These are phyloP conservation scores for Candida insectalens DNA, from an alignment of 805 yeast genomes.

Conservation along the genomic window DNA sequence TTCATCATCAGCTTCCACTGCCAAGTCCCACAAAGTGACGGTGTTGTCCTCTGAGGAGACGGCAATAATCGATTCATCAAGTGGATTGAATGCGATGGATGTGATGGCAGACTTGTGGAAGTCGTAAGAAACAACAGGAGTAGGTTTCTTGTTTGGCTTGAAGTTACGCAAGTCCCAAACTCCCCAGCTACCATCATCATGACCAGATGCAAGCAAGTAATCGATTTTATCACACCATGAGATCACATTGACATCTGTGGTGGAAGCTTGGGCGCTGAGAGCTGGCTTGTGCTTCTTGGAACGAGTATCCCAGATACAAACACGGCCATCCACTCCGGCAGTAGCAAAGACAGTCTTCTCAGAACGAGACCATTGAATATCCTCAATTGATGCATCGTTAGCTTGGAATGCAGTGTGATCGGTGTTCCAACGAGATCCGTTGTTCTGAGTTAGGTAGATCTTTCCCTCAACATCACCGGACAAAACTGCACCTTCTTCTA, in stretches of 20 bases:
- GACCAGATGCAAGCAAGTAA: slow-evolving; percentile 88
- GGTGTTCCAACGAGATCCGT: slow-evolving; percentile 72
- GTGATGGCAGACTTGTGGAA: slow-evolving; percentile 94
- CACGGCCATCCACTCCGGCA: slow-evolving; percentile 83
- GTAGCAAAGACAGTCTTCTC: slow-evolving; percentile 94
- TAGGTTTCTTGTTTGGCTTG: slow-evolving; percentile 45
- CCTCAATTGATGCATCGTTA: slow-evolving; percentile 77
- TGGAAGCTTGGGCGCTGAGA: slow-evolving; percentile 69
- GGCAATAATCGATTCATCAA: slow-evolving; percentile 91
- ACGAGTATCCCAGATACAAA: slow-evolving; percentile 95
- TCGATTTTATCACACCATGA: slow-evolving; percentile 89
- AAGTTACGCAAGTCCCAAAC: slow-evolving; percentile 95
- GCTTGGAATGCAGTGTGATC: slow-evolving; percentile 73
- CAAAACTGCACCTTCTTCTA: slow-evolving; percentile 68
- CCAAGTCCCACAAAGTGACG: slow-evolving; percentile 94
- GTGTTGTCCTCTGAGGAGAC: slow-evolving; percentile 96
- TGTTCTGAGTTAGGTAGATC: slow-evolving; percentile 68
- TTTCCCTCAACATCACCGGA: slow-evolving; percentile 88
- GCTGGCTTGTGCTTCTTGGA: slow-evolving; percentile 90
- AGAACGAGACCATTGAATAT: slow-evolving; percentile 90
- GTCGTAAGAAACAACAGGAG: slow-evolving; percentile 90
- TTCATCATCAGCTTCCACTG: slow-evolving; percentile 98
- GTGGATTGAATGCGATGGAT: slow-evolving; percentile 87
- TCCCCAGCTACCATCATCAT: slow-evolving; percentile 96
- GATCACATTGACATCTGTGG: slow-evolving; percentile 84